Evolutionary conservation across 2,329 filamentous ascomycete species (phyloP).

Genomic region (Mycosphaerella arachidis): DNA sequence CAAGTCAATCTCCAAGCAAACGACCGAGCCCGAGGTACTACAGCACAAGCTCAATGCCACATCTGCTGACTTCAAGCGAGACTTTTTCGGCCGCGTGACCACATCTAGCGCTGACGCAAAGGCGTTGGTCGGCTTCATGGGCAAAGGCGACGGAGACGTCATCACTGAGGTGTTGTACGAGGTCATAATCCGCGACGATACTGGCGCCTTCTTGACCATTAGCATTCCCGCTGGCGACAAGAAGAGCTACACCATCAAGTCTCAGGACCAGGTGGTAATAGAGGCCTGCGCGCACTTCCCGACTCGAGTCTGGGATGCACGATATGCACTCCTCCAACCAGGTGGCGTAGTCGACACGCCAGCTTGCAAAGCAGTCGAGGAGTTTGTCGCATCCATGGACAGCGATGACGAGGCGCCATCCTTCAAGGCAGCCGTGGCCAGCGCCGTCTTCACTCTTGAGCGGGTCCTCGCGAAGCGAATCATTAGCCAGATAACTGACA

Average conservation of each 20-base stretch:
- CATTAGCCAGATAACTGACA: constrained; percentile 4
- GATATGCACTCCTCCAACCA: constrained; percentile 9
- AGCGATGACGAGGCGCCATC: constrained; percentile 11
- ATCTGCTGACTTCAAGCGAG: constrained; percentile 2
- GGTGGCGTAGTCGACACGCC: constrained; percentile 4
- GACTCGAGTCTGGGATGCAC: constrained; percentile 20
- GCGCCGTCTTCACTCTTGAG: constrained; percentile 7
- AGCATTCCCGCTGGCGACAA: constrained; percentile 4
- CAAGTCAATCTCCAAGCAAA: neutral
- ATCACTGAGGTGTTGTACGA: constrained; percentile 7
- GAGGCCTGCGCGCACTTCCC: constrained; percentile 15
- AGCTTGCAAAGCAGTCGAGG: constrained; percentile 6
- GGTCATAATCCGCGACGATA: constrained; percentile 11
- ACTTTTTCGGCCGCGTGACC: constrained; percentile 16
- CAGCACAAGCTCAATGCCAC: constrained; percentile 10
- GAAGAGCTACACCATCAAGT: constrained; percentile 8
- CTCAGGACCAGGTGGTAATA: constrained; percentile 6
- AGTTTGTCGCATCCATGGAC: constrained; percentile 18
- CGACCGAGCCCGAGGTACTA: constrained; percentile 1
- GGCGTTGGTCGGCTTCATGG: neutral
- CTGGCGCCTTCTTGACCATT: constrained; percentile 8
- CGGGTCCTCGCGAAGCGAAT: constrained; percentile 13
- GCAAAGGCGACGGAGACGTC: neutral
- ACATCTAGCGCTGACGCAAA: constrained; percentile 9
- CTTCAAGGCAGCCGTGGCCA: constrained; percentile 8